These are phyloP conservation scores for Neonectria magnoliae DNA, from an alignment of 2,329 filamentous ascomycete genomes.

Conservation along the genomic window DNA sequence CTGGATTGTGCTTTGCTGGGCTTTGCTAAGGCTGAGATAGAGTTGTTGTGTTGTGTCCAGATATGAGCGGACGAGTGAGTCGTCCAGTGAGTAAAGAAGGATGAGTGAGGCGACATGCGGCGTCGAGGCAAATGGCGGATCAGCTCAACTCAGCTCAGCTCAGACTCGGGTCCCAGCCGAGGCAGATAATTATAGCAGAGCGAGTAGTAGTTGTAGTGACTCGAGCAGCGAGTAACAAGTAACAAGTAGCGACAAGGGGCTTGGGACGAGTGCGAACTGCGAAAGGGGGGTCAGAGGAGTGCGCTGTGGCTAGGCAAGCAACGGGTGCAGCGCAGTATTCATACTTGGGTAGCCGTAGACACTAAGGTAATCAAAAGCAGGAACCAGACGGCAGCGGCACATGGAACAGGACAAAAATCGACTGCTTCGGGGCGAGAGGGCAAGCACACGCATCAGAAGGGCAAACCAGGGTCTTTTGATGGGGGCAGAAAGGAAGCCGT, in stretches of 20 bases:
- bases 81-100: constrained; percentile 31
- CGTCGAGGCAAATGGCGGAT: constrained; percentile 24
- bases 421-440: constrained; percentile 31
- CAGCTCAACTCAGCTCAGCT: constrained; percentile 24
- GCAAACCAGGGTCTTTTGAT: constrained; percentile 37
- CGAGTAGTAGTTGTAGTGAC: background rate
- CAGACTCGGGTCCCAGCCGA: background rate
- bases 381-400: constrained; percentile 28
- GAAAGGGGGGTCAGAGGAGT: constrained; percentile 30
- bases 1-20: constrained; percentile 23
- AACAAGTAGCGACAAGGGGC: constrained; percentile 1
- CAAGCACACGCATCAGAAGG: constrained; percentile 31
- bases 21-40: constrained; percentile 34
- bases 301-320: constrained; percentile 32
- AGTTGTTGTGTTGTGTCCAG: constrained; percentile 26
- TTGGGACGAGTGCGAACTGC: constrained; percentile 25
- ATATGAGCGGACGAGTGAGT: constrained; percentile 7
- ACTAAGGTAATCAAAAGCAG: constrained; percentile 34
- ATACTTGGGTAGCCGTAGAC: constrained; percentile 24
- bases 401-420: constrained; percentile 22
- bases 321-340: constrained; percentile 17
- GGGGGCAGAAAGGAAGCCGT: constrained; percentile 39
- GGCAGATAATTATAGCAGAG: constrained; percentile 11
- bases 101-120: constrained; percentile 36
- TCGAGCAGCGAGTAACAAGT: background rate